Evolutionary conservation across 176 grass and related monocot genomes (phyloP).

Genomic region (Thalia dealbata): DNA sequence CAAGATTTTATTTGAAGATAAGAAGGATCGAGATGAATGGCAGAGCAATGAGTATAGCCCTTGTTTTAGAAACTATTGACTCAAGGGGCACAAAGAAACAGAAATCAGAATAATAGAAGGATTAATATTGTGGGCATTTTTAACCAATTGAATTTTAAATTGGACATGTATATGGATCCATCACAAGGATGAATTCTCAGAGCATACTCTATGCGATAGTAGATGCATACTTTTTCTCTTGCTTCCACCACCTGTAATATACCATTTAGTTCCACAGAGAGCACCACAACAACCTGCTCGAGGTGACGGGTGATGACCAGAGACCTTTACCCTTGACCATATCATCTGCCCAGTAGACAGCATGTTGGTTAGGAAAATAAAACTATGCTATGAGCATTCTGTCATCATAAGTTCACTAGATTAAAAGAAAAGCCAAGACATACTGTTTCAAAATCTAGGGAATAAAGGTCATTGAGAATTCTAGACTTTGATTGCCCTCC

Average conservation of each 20-base stretch:
- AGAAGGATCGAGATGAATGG: too few relatives aligned
- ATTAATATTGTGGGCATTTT: background rate
- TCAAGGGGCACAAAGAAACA: background rate
- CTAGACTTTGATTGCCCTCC: conserved; percentile 94
- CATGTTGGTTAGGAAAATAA: background rate
- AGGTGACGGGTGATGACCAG: conserved; percentile 83
- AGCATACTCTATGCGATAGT: conserved; percentile 6
- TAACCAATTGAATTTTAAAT: background rate
- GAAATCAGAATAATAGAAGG: background rate
- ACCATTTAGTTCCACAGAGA: conserved; percentile 98
- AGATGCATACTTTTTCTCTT: conserved; percentile 79
- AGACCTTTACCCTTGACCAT: conserved; percentile 87
- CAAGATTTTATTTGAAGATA: too few relatives aligned
- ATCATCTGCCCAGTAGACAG: conserved; percentile 49
- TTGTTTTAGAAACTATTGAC: background rate
- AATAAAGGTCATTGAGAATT: conserved; percentile 81
- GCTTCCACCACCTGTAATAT: conserved; percentile 90
- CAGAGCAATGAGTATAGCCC: too few relatives aligned
- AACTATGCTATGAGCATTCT: background rate
- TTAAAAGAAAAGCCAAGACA: conserved; percentile 18
- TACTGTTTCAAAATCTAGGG: conserved; percentile 95
- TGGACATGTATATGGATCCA: background rate
- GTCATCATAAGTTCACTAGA: background rate
- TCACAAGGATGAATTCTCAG: background rate
- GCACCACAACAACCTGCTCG: conserved; percentile 82